Conservation (phyloP, 257 asterid species). For the Anisodus tanguticus region DNA sequence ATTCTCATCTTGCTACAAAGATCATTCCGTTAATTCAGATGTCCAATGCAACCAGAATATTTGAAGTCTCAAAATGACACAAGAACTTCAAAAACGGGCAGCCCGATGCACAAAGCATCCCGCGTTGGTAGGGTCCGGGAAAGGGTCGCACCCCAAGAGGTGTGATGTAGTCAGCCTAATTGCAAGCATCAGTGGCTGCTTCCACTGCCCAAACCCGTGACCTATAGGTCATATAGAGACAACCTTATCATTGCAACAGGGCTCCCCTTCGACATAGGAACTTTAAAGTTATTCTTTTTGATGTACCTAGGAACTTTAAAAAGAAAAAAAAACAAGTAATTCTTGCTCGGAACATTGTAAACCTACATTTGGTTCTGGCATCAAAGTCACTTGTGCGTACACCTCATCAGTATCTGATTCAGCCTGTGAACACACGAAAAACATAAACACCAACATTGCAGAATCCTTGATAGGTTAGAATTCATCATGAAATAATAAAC, state of each 20-base stretch:
- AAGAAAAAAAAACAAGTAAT: neutral
- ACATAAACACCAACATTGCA: neutral
- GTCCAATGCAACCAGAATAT: conserved; percentile 26
- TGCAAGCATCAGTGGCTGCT: too few species aligned
- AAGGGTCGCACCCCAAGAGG: too few species aligned
- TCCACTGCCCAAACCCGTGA: too few species aligned
- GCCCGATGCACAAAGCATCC: too few species aligned
- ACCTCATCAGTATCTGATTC: conserved; percentile 98
- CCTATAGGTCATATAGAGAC: too few species aligned
- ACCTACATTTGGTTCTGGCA: conserved; percentile 81
- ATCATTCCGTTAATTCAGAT: conserved; percentile 24
- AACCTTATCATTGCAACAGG: too few species aligned
- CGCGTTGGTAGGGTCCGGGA: too few species aligned
- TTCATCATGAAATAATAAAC: neutral
- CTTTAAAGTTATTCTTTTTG: neutral
- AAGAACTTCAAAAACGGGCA: neutral
- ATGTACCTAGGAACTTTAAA: too few species aligned
- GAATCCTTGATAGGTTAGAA: conserved; percentile 7
- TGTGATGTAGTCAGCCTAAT: too few species aligned
- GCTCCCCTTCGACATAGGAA: neutral
- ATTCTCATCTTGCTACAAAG: conserved; percentile 74
- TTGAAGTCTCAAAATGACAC: neutral
- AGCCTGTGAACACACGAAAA: conserved; percentile 56
- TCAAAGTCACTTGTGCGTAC: conserved; percentile 81
- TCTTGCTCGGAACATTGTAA: neutral